Base-by-base conservation (phyloP, 192 early-diverging fungal species). In the Phycomyces blakesleeanus region DNA sequence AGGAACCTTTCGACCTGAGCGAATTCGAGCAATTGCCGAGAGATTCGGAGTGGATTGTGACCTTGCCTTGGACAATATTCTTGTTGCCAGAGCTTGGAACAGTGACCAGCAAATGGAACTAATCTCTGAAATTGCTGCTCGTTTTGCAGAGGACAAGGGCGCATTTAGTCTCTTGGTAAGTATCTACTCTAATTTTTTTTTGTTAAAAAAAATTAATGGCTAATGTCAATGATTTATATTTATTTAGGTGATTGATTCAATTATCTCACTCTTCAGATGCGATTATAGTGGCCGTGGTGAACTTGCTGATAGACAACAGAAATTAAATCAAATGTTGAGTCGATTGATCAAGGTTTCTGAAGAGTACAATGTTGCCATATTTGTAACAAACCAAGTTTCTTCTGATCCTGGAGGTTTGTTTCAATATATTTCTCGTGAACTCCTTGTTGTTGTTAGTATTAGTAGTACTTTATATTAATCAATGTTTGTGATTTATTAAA, bases 281-380 rank as follows among this genome's bases (percentile, higher is more conserved):
- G 92, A 94, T 72, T 94, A 87, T 64, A 79, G 79, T 41, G 92
- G 92, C 6, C 81, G 92, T 34, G 91, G 91, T n/a, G 92, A 94
- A 63, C 78, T 94, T 27, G 86, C 89, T 14, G 92, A 92, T 66
- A 63, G 92, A 20, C 92, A 94, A 66, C 90, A 92, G 68, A 90
- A 91, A 52, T 71, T 94, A 16, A 86, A 85, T 29, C 74, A 76
- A 26, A 91, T 93, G 88, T 66, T 94, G 18, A 82, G 82, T 20
- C 81, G 83, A 16, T 72, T 94, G 21, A 78, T 74, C 34, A 89
- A 87, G 52, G 81, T 94, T 11, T 83, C 92, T 0, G 92, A 94
- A 66, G 91, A 93, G 57, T 94, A 88, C 67, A 92, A 92, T 68
- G 80, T 94, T 3, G 92, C 91, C 15, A 78, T 94, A 6, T 91